Base-by-base conservation (phyloP, 2,329 filamentous ascomycete genomes). In the Fusarium dimerum region DNA sequence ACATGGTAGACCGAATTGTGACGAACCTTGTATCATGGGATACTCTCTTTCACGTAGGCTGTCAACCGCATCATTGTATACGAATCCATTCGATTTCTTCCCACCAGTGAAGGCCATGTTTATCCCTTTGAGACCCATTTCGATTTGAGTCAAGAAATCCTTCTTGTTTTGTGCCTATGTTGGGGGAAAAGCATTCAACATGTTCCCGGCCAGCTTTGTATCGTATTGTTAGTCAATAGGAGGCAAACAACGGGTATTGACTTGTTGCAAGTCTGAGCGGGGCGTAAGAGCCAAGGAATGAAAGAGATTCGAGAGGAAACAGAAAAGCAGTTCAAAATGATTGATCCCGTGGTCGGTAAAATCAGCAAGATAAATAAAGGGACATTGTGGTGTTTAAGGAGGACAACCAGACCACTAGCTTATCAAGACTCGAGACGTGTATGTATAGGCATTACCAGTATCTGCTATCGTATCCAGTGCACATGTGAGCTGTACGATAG, bases 1-100 rank as follows among this genome's bases (percentile, higher is more conserved):
- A 34, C 10, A 17, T 40, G 18, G 4, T 43, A 15, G 7, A 26
- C 3, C 16, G 40, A 29, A 10, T 16, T 32, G 13, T 26, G 12
- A 54, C 65, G 51, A 66, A 87, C 87, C 85, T 73, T 81, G 75
- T 41, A 90, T 76, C 85, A 89, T 88, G 26, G 87, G 87, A 69
- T 84, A 90, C 62, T 90, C 86, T 34, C 66, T 66, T 15, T 77
- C 71, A 54, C 87, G 78, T 30, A 89, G 75, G 13, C 66, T 66
- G 67, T 88, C 84, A 16, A 90, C 78, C 32, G 72, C 72, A 50
- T 69, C 68, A 67, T 88, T 84, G 67, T 90, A 90, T 58, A 63
- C 67, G 58, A 40, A 43, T n/a, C 50, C 13, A 26, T 43, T 47
- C n/a, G 45, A 43, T 20, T 53, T 39, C 41, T 44, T 52, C 44